Evolutionary conservation across 495 filamentous ascomycete species (phyloP), one percentile per base, ranked within the genome.

Genomic region (Annulohypoxylon stygium): DNA sequence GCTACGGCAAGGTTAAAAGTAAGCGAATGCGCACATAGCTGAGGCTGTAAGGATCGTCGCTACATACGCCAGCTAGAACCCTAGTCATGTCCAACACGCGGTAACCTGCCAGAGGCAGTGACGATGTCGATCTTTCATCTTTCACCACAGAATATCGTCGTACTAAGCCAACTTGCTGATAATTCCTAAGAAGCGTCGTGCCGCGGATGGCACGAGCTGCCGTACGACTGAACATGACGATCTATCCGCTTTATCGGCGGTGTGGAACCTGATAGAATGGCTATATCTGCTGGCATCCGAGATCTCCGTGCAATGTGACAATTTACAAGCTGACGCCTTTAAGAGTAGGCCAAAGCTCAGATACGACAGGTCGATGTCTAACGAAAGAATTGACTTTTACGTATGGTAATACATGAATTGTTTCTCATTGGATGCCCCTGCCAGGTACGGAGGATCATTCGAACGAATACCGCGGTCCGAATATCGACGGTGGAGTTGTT

Each of bases 71-170:
- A 55, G 96, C 96, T 58, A 99, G 86, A 12, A 99, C 97, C 84
- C 96, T 88, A 0, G 96, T 98, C 93, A 99, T 95, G 79, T 99
- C 96, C 37, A 99, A 85, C 12, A 99, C 94, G 37, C 92, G 88
- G 73, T 96, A 91, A 7, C 96, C 96, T 23, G 92, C 88, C 73
- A 98, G 84, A 14, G 96, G 95, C 1, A 86, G 81, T 30, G 82
- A 75, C 6, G 74, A 75, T 6, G 74, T 71, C 6, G 73, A 70
- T 50, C 68, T 67, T 12, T 72, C 71, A 8, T 75, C 33, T 18
- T 47, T 71, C 45, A 67, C 66, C 9, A 69, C 60, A 50, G 77
- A 77, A 69, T 75, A 78, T 30, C 69, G 62, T 50, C 75, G 78
- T 12, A 65, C 34, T 4, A 61, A 43, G 18, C 43, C 6, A 55